Evolutionary conservation across 2,329 filamentous ascomycete species (phyloP).

Genomic region (Helotiales sp.): DNA sequence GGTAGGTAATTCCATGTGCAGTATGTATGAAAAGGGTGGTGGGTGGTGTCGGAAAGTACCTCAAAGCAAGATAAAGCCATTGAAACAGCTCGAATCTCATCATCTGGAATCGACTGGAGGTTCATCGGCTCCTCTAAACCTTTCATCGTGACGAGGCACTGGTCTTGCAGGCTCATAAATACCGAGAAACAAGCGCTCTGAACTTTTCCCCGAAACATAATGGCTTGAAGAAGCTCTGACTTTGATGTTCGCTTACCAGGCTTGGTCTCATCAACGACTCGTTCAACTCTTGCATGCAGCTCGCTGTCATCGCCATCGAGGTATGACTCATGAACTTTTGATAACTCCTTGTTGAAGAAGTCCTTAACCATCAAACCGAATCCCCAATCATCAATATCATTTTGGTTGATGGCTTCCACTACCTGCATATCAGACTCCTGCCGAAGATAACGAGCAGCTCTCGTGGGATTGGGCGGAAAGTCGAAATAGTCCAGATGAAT

Average conservation of each 20-base stretch:
- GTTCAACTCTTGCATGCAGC: neutral
- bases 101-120: neutral
- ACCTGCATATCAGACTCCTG: neutral
- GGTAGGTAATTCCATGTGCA: neutral
- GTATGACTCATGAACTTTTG: neutral
- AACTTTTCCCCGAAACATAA: neutral
- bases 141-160: neutral
- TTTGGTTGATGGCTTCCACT: neutral
- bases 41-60: neutral
- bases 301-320: neutral
- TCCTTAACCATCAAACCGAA: neutral
- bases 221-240: neutral
- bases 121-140: neutral
- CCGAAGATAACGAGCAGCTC: neutral
- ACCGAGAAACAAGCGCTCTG: neutral
- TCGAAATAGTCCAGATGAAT: neutral
- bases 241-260: neutral
- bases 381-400: neutral
- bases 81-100: neutral
- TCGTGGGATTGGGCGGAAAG: neutral
- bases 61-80: neutral
- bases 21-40: neutral
- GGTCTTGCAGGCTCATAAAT: neutral
- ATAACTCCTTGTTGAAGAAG: neutral
- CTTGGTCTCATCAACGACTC: neutral